phyloP scores from a whole-genome alignment of 164 flowering plant genomes.

The Dillenia suffruticosa region DNA sequence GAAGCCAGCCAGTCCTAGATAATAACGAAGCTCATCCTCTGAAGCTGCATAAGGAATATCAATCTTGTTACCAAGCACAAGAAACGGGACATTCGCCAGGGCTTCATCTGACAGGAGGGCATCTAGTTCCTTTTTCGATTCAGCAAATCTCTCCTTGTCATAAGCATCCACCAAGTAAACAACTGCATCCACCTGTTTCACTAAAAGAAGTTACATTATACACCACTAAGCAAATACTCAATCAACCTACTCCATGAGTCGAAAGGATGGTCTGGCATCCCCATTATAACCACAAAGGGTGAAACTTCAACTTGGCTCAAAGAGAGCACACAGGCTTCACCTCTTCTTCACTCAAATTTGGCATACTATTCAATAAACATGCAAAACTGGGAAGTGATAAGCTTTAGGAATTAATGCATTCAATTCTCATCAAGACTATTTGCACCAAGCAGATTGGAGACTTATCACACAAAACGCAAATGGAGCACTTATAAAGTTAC shows the following conservation, averaged over 20 bases:
- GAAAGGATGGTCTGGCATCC: background rate
- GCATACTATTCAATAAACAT: too few relatives aligned
- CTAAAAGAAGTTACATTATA: too few relatives aligned
- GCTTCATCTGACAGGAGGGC: slow-evolving; percentile 65
- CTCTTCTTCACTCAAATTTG: too few relatives aligned
- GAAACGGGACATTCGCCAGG: slow-evolving; percentile 57
- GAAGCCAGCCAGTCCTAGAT: slow-evolving; percentile 55
- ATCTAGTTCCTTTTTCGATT: slow-evolving; percentile 64
- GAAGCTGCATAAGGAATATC: slow-evolving; percentile 69
- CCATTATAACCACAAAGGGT: background rate
- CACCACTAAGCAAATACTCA: too few relatives aligned
- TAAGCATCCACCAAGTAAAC: slow-evolving; percentile 67
- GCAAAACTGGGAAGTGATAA: too few relatives aligned
- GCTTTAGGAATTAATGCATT: too few relatives aligned
- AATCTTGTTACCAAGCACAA: slow-evolving; percentile 67
- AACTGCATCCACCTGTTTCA: slow-evolving; percentile 48
- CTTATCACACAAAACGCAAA: too few relatives aligned
- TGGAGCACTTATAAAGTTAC: too few relatives aligned
- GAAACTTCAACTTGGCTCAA: background rate
- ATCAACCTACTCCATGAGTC: slow-evolving; percentile 16
- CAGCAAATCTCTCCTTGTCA: slow-evolving; percentile 71
- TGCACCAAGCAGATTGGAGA: too few relatives aligned
- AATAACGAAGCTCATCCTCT: slow-evolving; percentile 57
- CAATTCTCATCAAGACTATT: background rate
- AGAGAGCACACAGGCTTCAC: too few relatives aligned